Conservation (phyloP, 768 basidiomycete species). For the Trametes cubensis region DNA sequence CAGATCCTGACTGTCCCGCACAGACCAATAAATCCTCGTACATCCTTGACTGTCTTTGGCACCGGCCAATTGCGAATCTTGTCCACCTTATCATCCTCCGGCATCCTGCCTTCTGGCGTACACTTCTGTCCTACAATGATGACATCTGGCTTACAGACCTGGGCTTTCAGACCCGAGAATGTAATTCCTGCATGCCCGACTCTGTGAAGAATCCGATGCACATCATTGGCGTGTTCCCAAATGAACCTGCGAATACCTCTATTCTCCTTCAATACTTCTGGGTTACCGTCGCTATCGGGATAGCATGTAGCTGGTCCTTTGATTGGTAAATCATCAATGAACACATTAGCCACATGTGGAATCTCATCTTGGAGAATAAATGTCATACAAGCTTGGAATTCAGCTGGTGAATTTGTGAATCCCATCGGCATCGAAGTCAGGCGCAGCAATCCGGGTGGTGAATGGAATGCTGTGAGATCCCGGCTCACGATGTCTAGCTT, state of each 20-base stretch:
- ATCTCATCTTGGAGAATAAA: slow-evolving; percentile 32
- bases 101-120: slow-evolving; percentile 15
- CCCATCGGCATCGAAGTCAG: slow-evolving; percentile 24
- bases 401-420: slow-evolving; percentile 27
- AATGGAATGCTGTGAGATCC: slow-evolving; percentile 27
- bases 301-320: slow-evolving; percentile 26
- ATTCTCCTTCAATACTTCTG: slow-evolving; percentile 16
- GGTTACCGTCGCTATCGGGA: slow-evolving; percentile 1
- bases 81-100: slow-evolving; percentile 16
- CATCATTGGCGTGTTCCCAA: slow-evolving; percentile 23
- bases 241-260: slow-evolving; percentile 26
- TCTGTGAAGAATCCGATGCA: slow-evolving; percentile 20
- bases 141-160: slow-evolving; percentile 5
- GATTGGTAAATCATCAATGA: slow-evolving; percentile 32
- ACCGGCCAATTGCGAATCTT: slow-evolving; percentile 23
- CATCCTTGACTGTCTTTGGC: slow-evolving; percentile 15
- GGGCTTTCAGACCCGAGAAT: slow-evolving; percentile 16
- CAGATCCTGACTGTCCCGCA: slow-evolving; percentile 26
- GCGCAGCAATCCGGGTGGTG: not conserved
- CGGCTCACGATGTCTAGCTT: slow-evolving; percentile 12
- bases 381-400: slow-evolving; percentile 27
- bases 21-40: slow-evolving; percentile 26
- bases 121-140: slow-evolving; percentile 19
- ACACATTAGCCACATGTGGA: not conserved
- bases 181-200: slow-evolving; percentile 21